Base-by-base conservation (phyloP, 306 rosid species). In the Cucumis hystrix region DNA sequence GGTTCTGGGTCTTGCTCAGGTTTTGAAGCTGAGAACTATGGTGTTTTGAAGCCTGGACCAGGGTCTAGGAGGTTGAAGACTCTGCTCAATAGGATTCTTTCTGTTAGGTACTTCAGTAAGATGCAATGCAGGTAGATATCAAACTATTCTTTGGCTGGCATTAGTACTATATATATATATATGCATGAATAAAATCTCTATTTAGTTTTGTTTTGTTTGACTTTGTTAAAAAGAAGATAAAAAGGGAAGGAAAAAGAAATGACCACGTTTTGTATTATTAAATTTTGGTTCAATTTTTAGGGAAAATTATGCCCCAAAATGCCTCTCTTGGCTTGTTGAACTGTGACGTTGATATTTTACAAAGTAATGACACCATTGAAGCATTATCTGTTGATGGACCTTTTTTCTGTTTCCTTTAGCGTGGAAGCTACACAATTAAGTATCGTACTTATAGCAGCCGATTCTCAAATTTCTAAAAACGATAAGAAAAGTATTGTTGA, bases 1-100 rank as follows among this genome's bases (percentile, higher is more conserved):
- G 9, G 21, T 52, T 64, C 71, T 6, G 77, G 77, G 58, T 8
- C 73, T 25, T 93, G 98, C 60, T 78, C 91, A 3, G 78, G 62
- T 76, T 68, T 91, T 63, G 86, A 83, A 77, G 41, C 64, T 82
- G 88, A 81, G 77, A 87, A 75, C 43, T 83, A 79, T 77, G 97
- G 97, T 47, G 88, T 82, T 45, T 78, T 93, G 67, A 88, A 74
- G 35, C 96, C 94, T 17, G 92, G 98, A 58, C 79, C 84, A 0
- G 91, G 89, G 21, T 86, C 97, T 62, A 86, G 91, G 85, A 91
- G 91, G 87, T 70, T 93, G 0, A 90, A 84, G 59, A 82, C 74
- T 72, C 43, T 84, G 78, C 84, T 93, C 17, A 78, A 75, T n/a
- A 90, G 84, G 58, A 70, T 84, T 75, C 55, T 88, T 9, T 82